Percentiles rank a stretch among this genome's conserved stretches.
Evolutionary conservation across 768 basidiomycete genomes (phyloP).

Genomic region (Scleroderma citrinum): DNA sequence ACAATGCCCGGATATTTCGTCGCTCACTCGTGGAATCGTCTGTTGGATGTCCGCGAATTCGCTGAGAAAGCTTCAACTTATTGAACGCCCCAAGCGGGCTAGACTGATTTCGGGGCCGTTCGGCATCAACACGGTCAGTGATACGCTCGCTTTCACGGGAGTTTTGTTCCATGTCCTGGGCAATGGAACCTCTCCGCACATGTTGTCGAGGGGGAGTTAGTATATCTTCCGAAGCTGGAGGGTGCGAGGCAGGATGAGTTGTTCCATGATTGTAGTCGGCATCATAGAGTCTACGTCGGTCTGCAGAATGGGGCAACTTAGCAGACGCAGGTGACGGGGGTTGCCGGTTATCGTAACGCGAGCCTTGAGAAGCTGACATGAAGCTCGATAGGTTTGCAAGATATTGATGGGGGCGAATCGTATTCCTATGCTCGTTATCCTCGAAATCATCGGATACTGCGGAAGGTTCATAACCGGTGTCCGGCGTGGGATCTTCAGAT

Average conservation of each 20-base stretch:
- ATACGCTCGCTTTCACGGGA: constrained; percentile 21
- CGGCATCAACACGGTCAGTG: constrained; percentile 14
- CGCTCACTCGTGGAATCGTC: constrained; percentile 13
- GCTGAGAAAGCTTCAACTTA: constrained; percentile 8
- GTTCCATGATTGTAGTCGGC: constrained; percentile 15
- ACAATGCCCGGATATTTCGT: constrained; percentile 1
- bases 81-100: constrained; percentile 10
- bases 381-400: constrained; percentile 23
- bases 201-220: constrained; percentile 19
- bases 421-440: constrained; percentile 45
- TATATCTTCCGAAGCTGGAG: constrained; percentile 28
- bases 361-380: constrained; percentile 34
- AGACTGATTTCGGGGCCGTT: constrained; percentile 12
- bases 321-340: constrained; percentile 32
- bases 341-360: constrained; percentile 35
- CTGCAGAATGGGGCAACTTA: constrained; percentile 16
- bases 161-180: constrained; percentile 19
- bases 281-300: constrained; percentile 21
- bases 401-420: constrained; percentile 36
- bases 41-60: constrained; percentile 11
- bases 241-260: constrained; percentile 21
- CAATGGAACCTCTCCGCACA: constrained; percentile 23
- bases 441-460: constrained; percentile 51
- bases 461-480: constrained; percentile 64
- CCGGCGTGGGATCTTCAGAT: constrained; percentile 49